Evolutionary conservation across 2,329 filamentous ascomycete species (phyloP), one percentile per base, ranked within the genome.

Genomic region (Diaporthe aspalathi): DNA sequence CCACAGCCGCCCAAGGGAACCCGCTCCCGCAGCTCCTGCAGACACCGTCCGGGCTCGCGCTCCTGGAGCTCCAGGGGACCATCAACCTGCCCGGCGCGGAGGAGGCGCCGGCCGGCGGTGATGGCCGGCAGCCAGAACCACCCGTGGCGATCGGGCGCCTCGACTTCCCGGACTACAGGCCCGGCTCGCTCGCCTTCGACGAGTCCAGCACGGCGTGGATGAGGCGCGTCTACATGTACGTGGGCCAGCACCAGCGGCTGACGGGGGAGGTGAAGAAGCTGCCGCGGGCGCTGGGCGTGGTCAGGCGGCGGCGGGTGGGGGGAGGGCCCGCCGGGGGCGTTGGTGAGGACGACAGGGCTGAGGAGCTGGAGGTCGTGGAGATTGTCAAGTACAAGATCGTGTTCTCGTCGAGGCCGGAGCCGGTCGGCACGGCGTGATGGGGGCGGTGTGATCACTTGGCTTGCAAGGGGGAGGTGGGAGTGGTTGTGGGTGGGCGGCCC

Each of bases 231-330:
- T 93, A 97, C 78, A 84, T 98, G 62, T 97, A 95, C 79, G 89
- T 98, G 5, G 96, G 95, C 7, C 89, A 92, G 78, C 93, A 98
- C 79, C 96, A 98, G 83, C 88, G 95, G 72, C 88, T 98, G 78
- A 93, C 91, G 1, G 96, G 96, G 4, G 94, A 98, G 81, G 91
- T 97, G 62, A 97, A 94, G 86, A 97, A 94, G 82, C 83, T 98
- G 63, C 88, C 88, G 7, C 93, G 89, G 77, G 91, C 95, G 3
- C 79, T 98, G 75, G 96, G 92, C 5, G 85, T 98, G n/a, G 86
- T 98, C 29, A 87, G 90, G 74, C 89, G 88, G 76, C 86, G 86
- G 70, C 78, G 77, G 24, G 7, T 20, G 38, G 9, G 17, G 50
- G 7, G 75, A 77, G 74, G 5, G 79, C n/a, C n/a, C n/a, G n/a